Conservation (phyloP, 371 early-diverging fungal genomes). For the Spiromyces aspiralis region DNA sequence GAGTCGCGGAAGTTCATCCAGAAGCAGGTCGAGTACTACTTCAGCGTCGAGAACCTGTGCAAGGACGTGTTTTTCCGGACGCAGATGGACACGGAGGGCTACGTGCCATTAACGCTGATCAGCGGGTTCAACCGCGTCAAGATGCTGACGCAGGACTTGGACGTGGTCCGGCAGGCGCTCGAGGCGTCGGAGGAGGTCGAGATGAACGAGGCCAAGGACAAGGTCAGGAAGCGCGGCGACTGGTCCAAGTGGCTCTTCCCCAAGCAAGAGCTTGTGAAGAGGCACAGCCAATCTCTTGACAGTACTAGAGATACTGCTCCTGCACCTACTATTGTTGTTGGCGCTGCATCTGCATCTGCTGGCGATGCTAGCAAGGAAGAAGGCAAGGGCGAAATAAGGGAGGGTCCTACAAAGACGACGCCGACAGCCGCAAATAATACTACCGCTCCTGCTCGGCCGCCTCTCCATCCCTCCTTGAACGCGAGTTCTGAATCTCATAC, state of each 20-base stretch:
- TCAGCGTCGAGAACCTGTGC: constrained; percentile 87
- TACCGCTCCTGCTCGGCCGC: too few species aligned
- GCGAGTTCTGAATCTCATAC: too few species aligned
- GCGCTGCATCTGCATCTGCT: too few species aligned
- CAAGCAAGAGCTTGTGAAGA: too few species aligned
- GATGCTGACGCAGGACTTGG: constrained; percentile 41
- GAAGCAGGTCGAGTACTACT: constrained; percentile 63
- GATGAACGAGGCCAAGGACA: constrained; percentile 32
- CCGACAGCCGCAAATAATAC: too few species aligned
- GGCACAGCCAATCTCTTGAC: too few species aligned
- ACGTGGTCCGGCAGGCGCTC: constrained; percentile 42
- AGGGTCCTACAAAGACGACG: too few species aligned
- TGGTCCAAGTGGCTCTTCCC: constrained; percentile 67
- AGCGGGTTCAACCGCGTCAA: constrained; percentile 79
- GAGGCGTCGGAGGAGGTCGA: constrained; percentile 37
- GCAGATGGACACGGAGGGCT: constrained; percentile 75
- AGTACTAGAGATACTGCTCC: too few species aligned
- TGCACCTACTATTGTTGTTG: too few species aligned
- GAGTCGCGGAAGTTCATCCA: constrained; percentile 19
- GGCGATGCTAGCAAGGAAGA: too few species aligned
- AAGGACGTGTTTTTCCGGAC: constrained; percentile 81
- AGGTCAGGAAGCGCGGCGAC: constrained; percentile 48
- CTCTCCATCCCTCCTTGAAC: too few species aligned
- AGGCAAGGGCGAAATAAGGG: too few species aligned
- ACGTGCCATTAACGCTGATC: constrained; percentile 49